Conservation (phyloP, 2,329 filamentous ascomycete genomes). For the Alternaria tenuissima region DNA sequence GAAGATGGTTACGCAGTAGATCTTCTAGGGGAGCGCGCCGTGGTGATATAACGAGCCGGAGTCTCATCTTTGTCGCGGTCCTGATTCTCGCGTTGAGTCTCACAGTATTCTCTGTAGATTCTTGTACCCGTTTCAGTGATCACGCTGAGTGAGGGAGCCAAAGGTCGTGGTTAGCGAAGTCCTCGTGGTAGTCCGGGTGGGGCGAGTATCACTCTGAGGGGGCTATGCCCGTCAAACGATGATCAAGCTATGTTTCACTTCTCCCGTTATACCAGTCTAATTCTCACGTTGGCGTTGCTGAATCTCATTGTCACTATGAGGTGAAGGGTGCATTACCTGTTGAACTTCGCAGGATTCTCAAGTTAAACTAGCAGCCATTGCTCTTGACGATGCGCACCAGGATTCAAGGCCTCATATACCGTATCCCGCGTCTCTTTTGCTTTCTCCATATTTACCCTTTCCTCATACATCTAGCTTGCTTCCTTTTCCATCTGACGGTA, state of each 20-base stretch:
- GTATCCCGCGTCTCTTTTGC: neutral
- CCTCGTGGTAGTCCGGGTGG: neutral
- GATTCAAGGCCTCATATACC: neutral
- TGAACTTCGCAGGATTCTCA: neutral
- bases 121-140: neutral
- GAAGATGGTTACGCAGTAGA: slow-evolving; percentile 7
- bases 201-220: neutral
- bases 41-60: neutral
- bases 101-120: neutral
- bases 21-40: neutral
- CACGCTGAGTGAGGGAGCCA: too few species aligned
- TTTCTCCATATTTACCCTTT: neutral
- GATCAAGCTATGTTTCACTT: neutral
- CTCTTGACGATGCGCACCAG: neutral
- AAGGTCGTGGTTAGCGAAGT: neutral
- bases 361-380: neutral
- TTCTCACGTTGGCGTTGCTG: neutral
- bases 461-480: neutral
- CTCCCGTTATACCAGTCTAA: neutral
- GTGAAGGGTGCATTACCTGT: neutral
- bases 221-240: neutral
- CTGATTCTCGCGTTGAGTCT: neutral
- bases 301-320: neutral
- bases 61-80: neutral
- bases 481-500: neutral